Percentiles rank a stretch among this genome's conserved stretches.
Conservation (phyloP, 176 grass and related monocot genomes). For the Puya raimondii region DNA sequence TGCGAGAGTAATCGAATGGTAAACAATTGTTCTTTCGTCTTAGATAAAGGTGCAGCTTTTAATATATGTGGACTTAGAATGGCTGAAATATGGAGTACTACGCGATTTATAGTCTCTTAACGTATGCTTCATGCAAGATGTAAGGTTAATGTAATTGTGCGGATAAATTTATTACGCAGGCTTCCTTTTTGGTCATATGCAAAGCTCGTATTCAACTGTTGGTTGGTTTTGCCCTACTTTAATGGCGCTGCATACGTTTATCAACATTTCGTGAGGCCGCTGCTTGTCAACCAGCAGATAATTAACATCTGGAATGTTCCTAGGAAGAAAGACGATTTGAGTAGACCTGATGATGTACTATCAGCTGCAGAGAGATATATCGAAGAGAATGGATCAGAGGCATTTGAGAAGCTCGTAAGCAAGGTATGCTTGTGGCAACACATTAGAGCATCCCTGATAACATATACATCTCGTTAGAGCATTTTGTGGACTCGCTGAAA, state of each 20-base stretch:
- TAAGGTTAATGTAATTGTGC: not conserved
- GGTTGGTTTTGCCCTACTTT: slow-evolving; percentile 92
- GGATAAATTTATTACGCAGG: slow-evolving; percentile 18
- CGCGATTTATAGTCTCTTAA: not conserved
- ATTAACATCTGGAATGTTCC: slow-evolving; percentile 61
- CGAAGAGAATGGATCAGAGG: slow-evolving; percentile 71
- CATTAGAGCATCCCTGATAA: not conserved
- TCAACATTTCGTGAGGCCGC: slow-evolving; percentile 76
- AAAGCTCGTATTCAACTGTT: slow-evolving; percentile 86
- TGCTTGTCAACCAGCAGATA: slow-evolving; percentile 66
- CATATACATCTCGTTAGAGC: no score
- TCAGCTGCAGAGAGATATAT: slow-evolving; percentile 89
- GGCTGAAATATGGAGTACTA: no score
- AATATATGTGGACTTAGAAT: no score
- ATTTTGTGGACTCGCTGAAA: not conserved
- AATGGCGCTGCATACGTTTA: slow-evolving; percentile 86
- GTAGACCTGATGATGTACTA: slow-evolving; percentile 73
- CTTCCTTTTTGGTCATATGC: slow-evolving; percentile 94
- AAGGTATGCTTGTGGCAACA: slow-evolving; percentile 51
- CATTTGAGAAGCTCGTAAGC: slow-evolving; percentile 85
- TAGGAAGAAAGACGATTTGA: slow-evolving; percentile 36
- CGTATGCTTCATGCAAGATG: not conserved
- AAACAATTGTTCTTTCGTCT: slow-evolving; percentile 4
- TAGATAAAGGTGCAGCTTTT: not conserved
- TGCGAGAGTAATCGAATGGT: slow-evolving; percentile 71